These are phyloP conservation scores for Coccomyxa sp. DNA, from an alignment of 139 green algal genomes.

Conservation along the genomic window DNA sequence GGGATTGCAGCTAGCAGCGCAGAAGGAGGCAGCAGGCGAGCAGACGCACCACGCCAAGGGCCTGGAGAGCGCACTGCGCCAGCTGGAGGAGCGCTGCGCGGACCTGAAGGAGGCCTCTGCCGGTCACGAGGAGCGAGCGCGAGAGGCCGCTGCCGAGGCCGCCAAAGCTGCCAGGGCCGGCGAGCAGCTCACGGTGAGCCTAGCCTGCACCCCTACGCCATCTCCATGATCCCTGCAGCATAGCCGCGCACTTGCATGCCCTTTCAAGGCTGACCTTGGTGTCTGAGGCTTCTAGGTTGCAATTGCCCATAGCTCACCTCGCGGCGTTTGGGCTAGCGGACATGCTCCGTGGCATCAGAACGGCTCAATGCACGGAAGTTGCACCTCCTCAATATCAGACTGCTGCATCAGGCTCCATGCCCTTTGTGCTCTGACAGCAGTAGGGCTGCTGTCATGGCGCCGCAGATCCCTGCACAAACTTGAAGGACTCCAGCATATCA, in stretches of 20 bases:
- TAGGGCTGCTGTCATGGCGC: no score
- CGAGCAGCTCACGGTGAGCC: constrained; percentile 70
- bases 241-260: not conserved
- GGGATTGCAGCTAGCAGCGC: constrained; percentile 28
- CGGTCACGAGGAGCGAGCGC: constrained; percentile 37
- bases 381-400: no score
- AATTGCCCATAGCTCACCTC: no score
- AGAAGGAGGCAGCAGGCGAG: constrained; percentile 51
- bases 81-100: constrained; percentile 51
- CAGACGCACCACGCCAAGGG: constrained; percentile 53
- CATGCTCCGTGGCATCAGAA: not conserved
- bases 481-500: not conserved
- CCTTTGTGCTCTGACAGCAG: no score
- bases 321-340: not conserved
- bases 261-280: not conserved
- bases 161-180: constrained; percentile 74
- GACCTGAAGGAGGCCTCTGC: constrained; percentile 55
- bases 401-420: no score
- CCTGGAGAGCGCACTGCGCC: constrained; percentile 46
- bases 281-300: not conserved
- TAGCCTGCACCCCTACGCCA: not conserved
- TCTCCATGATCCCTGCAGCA: no score
- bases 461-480: no score
- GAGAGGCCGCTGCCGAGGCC: constrained; percentile 61
- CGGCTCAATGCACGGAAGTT: not conserved